Conservation (phyloP, 2,329 filamentous ascomycete species). For the Cadophora malorum region DNA sequence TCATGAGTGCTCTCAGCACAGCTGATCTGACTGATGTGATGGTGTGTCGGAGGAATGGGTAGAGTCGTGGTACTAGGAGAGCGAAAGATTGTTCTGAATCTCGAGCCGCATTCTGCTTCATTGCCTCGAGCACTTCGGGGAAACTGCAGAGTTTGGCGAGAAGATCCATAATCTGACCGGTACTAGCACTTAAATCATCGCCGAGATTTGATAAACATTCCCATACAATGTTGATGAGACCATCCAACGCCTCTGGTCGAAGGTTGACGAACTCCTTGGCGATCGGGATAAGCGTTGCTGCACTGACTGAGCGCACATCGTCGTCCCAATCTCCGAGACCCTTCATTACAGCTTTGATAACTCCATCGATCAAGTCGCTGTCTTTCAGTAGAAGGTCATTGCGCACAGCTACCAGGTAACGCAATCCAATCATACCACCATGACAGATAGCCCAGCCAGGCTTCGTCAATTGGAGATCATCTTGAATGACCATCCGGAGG, state of each 20-base stretch:
- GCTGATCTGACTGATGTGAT: slow-evolving; percentile 95
- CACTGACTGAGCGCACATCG: slow-evolving; percentile 95
- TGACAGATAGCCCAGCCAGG: slow-evolving; percentile 95
- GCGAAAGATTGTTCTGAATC: slow-evolving; percentile 91
- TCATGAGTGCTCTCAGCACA: slow-evolving; percentile 89
- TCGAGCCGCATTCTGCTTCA: slow-evolving; percentile 86
- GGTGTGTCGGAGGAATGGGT: slow-evolving; percentile 95
- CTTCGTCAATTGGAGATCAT: slow-evolving; percentile 74
- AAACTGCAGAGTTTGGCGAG: slow-evolving; percentile 95
- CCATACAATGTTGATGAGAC: slow-evolving; percentile 94
- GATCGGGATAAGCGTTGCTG: slow-evolving; percentile 96
- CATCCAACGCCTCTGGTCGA: slow-evolving; percentile 77
- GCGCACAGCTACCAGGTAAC: slow-evolving; percentile 93
- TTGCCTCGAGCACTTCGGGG: slow-evolving; percentile 87
- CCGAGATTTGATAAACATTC: slow-evolving; percentile 96
- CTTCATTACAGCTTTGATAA: slow-evolving; percentile 92
- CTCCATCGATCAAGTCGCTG: slow-evolving; percentile 86
- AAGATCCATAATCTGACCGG: slow-evolving; percentile 97
- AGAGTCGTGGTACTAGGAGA: slow-evolving; percentile 88
- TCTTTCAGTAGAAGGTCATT: slow-evolving; percentile 90
- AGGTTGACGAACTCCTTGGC: slow-evolving; percentile 92
- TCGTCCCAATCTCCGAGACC: slow-evolving; percentile 90
- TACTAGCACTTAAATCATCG: slow-evolving; percentile 95
- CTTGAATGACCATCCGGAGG: slow-evolving; percentile 90
- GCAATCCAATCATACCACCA: slow-evolving; percentile 94